phyloP scores from a whole-genome alignment of 2,329 filamentous ascomycete genomes.

The Orbilia brochopaga region DNA sequence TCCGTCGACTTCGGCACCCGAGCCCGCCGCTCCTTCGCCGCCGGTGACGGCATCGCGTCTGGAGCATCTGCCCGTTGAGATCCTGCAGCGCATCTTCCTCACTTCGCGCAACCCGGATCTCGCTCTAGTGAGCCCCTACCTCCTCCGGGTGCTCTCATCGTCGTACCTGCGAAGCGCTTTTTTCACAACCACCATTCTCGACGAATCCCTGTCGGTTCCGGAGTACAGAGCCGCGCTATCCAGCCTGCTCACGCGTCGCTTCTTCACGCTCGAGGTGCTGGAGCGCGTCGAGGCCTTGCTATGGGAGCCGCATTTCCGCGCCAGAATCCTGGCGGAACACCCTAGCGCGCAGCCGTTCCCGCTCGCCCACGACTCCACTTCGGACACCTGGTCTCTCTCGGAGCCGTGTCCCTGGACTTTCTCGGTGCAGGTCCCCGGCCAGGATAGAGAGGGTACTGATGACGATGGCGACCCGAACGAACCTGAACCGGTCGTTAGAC shows the following conservation, averaged over 20 bases:
- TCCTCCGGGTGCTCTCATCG: slow-evolving; percentile 31
- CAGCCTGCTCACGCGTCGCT: slow-evolving; percentile 20
- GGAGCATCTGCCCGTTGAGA: slow-evolving; percentile 46
- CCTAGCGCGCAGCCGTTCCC: background rate
- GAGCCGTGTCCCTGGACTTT: too few relatives aligned
- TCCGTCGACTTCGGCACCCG: background rate
- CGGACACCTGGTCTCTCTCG: too few relatives aligned
- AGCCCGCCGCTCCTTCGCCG: background rate
- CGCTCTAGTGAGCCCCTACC: slow-evolving; percentile 20
- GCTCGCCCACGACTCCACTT: too few relatives aligned
- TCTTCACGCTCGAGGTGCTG: slow-evolving; percentile 21
- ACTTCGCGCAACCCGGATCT: slow-evolving; percentile 38
- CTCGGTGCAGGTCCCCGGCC: too few relatives aligned
- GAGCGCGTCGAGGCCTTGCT: slow-evolving; percentile 10
- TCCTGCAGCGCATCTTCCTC: slow-evolving; percentile 45
- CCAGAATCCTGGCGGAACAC: background rate
- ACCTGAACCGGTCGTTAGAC: too few relatives aligned
- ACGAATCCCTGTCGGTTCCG: slow-evolving; percentile 11
- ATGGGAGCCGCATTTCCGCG: slow-evolving; percentile 20
- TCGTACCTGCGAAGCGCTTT: slow-evolving; percentile 16
- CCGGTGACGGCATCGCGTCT: slow-evolving; percentile 20
- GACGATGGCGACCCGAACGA: too few relatives aligned
- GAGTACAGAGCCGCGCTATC: slow-evolving; percentile 18
- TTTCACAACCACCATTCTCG: slow-evolving; percentile 15
- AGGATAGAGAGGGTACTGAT: too few relatives aligned